phyloP scores from a whole-genome alignment of 768 basidiomycete genomes.

The Hygrocybe punicea region DNA sequence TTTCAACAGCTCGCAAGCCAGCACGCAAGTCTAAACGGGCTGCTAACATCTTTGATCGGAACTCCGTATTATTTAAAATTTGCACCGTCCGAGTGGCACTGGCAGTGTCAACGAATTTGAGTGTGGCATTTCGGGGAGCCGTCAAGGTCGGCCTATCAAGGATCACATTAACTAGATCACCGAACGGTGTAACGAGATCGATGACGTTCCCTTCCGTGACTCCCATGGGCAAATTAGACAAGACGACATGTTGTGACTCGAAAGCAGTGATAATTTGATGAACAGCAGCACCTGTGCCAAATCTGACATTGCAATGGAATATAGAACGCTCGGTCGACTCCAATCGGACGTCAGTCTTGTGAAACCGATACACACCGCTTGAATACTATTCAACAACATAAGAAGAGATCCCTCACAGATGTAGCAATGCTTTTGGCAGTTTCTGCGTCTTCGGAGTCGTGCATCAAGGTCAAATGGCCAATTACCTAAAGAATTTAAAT shows the following conservation, averaged over 20 bases:
- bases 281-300: conserved; percentile 33
- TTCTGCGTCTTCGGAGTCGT: no score
- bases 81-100: conserved; percentile 35
- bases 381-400: no score
- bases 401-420: no score
- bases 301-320: conserved; percentile 30
- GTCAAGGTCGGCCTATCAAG: conserved; percentile 18
- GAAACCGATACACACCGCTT: neutral
- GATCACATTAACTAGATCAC: conserved; percentile 24
- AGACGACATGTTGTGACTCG: conserved; percentile 37
- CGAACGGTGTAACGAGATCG: conserved; percentile 29
- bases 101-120: conserved; percentile 22
- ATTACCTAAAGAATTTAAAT: no score
- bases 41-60: conserved; percentile 23
- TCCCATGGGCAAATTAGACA: conserved; percentile 42
- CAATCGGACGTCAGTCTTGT: neutral
- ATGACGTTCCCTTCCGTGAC: conserved; percentile 28
- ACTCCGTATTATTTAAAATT: conserved; percentile 32
- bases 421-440: no score
- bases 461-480: no score
- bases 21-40: conserved; percentile 24
- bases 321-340: conserved; percentile 18
- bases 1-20: conserved; percentile 7
- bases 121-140: conserved; percentile 17
- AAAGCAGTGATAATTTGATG: conserved; percentile 34